Evolutionary conservation across 2,329 filamentous ascomycete genomes (phyloP), one percentile per base, ranked within the genome.

Genomic region (Sclerotinia subarctica): DNA sequence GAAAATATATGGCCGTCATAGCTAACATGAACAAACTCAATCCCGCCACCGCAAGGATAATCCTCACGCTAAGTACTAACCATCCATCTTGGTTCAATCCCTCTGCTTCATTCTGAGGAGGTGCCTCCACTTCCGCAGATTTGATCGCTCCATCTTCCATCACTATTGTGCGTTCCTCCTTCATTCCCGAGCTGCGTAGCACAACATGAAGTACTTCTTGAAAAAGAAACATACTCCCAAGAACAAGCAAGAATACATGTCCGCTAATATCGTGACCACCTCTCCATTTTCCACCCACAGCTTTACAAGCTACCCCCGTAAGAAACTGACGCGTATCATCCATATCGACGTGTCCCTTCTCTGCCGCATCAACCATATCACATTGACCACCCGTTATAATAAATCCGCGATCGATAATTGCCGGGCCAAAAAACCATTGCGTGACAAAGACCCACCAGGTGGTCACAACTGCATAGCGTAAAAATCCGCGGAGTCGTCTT

Each of bases 1-100:
- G 95, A 76, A 99, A 99, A 83, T 94, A 99, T 51, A 96, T 94
- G 3, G 94, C 94, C 52, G 95, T 99, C 95, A 99, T 99, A 70
- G 98, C 83, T 77, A 99, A 80, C 95, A 99, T 99, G 92, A 95
- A 98, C 82, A 89, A 86, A 76, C 90, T 92, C 76, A 97, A 75
- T 0, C 80, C 88, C 24, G 90, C 85, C 35, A 97, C 87, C 0
- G 76, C 84, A 32, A 84, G 80, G 71, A 88, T 85, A 72, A 90
- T 81, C 83, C 86, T 81, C 73, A 80, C 80, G 11, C 84, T 80
- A 63, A 85, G 72, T 3, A 83, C 81, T 68, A 86, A 78, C 49
- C 71, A 66, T 29, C 70, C 69, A 47, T 66, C 57, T 52, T 68
- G 68, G 35, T 64, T 70, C n/a, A 68, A 49, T 47, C 46, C 32